phyloP scores from a whole-genome alignment of 2,329 filamentous ascomycete genomes.

The Monilinia polystroma region DNA sequence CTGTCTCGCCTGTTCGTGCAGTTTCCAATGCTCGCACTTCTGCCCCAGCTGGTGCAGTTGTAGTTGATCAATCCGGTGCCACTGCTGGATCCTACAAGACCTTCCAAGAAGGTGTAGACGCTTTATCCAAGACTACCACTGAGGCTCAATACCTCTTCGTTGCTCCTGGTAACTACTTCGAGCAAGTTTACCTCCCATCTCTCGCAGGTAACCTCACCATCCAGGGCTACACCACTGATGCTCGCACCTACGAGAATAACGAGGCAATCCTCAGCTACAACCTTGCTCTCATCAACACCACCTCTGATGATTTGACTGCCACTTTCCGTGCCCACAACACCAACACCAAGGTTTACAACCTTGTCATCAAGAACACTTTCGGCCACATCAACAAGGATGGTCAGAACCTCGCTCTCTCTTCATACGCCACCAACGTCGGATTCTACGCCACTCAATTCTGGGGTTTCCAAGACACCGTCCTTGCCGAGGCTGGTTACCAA shows the following conservation, averaged over 20 bases:
- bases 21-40: slow-evolving; percentile 39
- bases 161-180: slow-evolving; percentile 54
- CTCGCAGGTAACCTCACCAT: slow-evolving; percentile 51
- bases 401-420: slow-evolving; percentile 54
- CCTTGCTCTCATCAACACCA: slow-evolving; percentile 44
- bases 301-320: slow-evolving; percentile 45
- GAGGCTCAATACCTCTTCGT: slow-evolving; percentile 54
- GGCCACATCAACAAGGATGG: slow-evolving; percentile 42
- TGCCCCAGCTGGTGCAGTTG: slow-evolving; percentile 47
- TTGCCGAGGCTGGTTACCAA: slow-evolving; percentile 51
- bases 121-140: slow-evolving; percentile 47
- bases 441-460: slow-evolving; percentile 57
- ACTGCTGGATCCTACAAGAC: slow-evolving; percentile 27
- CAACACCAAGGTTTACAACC: slow-evolving; percentile 57
- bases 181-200: slow-evolving; percentile 54
- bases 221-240: slow-evolving; percentile 52
- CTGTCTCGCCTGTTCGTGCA: not conserved
- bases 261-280: slow-evolving; percentile 48
- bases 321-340: slow-evolving; percentile 41
- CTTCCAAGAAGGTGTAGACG: slow-evolving; percentile 29
- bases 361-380: slow-evolving; percentile 48
- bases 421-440: slow-evolving; percentile 51
- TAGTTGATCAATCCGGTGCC: slow-evolving; percentile 46
- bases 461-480: slow-evolving; percentile 57
- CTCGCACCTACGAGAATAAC: slow-evolving; percentile 49